phyloP scores from a whole-genome alignment of 306 rosid species.

The Cicer arietinum region DNA sequence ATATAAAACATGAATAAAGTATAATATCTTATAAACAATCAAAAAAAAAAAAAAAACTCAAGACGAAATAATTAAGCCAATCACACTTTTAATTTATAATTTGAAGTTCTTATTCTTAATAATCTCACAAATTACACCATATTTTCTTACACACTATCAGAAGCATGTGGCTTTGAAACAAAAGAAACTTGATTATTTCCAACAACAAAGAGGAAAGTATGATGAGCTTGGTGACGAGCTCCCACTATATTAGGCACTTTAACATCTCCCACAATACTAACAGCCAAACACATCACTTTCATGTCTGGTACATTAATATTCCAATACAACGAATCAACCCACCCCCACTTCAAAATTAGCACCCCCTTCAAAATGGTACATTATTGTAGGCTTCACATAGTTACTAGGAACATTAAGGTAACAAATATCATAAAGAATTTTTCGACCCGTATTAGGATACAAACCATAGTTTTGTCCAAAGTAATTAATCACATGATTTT shows the following conservation, averaged over 20 bases:
- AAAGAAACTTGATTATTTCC: background rate
- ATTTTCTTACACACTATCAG: background rate
- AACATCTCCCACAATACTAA: background rate
- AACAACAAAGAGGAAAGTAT: slow-evolving; percentile 21
- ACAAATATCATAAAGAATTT: background rate
- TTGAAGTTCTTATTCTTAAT: background rate
- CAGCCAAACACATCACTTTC: background rate
- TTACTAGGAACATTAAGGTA: background rate
- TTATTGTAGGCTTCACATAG: background rate
- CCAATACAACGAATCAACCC: background rate
- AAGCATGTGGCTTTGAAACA: background rate
- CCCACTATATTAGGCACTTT: slow-evolving; percentile 2
- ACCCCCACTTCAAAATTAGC: background rate
- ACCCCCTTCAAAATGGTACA: slow-evolving; percentile 28
- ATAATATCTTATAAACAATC: too few relatives aligned
- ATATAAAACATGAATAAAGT: too few relatives aligned
- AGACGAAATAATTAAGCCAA: background rate
- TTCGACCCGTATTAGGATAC: background rate
- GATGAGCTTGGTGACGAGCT: background rate
- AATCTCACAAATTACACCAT: background rate
- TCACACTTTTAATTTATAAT: background rate
- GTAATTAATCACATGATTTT: background rate
- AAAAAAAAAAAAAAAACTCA: too few relatives aligned
- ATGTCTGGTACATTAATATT: background rate
- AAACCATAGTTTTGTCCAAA: background rate